Evolutionary conservation across 345 rosid genomes (phyloP).

Genomic region (Hibiscus trionum): DNA sequence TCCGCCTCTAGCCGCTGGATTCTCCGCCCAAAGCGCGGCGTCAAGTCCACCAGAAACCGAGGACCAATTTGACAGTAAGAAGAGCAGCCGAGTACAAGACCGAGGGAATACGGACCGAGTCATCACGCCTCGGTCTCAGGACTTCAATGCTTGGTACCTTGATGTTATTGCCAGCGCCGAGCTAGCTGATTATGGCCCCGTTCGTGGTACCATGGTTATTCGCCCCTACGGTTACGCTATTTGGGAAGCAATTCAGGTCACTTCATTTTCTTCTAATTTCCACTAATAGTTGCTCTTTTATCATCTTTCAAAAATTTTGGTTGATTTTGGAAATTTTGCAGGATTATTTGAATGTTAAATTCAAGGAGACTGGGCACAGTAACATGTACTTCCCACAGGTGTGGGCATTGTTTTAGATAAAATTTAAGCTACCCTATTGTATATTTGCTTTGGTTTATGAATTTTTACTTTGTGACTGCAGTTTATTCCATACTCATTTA

Average conservation of each 20-base stretch:
- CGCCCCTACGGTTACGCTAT: conserved; percentile 92
- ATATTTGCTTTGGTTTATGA: conserved; percentile 1
- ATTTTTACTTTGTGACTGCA: conserved; percentile 23
- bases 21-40: conserved; percentile 47
- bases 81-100: conserved; percentile 19
- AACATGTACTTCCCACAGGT: conserved; percentile 97
- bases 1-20: conserved; percentile 30
- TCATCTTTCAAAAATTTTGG: background rate
- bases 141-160: conserved; percentile 90
- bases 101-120: conserved; percentile 37
- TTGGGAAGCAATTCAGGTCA: conserved; percentile 96
- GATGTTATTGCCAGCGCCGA: conserved; percentile 89
- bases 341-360: conserved; percentile 82
- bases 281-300: background rate
- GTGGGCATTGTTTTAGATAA: background rate
- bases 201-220: conserved; percentile 94
- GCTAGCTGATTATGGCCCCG: conserved; percentile 92
- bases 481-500: conserved; percentile 93
- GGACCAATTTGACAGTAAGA: conserved; percentile 30
- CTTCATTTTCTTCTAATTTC: background rate
- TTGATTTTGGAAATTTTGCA: conserved; percentile 20
- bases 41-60: conserved; percentile 48
- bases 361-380: conserved; percentile 93
- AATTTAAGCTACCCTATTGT: background rate
- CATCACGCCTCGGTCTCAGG: conserved; percentile 79